A percentile compares a stretch with the other conserved stretches of the same genome.
phyloP scores from a whole-genome alignment of 108 stramenopile species.

The Poteriospumella lacustris region DNA sequence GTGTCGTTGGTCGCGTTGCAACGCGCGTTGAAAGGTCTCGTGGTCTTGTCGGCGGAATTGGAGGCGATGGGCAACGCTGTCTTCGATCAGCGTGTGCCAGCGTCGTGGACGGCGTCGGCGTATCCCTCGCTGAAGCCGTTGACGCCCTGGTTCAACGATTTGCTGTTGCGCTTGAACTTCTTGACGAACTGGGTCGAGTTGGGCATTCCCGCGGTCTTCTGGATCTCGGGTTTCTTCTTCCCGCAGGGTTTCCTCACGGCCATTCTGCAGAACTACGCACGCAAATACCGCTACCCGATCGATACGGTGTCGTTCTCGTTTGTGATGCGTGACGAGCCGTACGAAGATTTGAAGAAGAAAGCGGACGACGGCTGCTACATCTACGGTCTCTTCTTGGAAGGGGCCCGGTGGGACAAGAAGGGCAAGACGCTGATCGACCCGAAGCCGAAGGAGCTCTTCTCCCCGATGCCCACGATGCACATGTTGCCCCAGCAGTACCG shows the following conservation, averaged over 20 bases:
- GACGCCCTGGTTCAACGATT: constrained; percentile 55
- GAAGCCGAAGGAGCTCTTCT: constrained; percentile 58
- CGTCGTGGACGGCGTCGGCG: constrained; percentile 46
- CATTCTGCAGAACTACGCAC: constrained; percentile 59
- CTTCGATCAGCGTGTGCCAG: constrained; percentile 52
- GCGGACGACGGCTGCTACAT: constrained; percentile 52
- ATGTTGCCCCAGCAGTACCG: constrained; percentile 49
- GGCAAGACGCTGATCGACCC: constrained; percentile 51
- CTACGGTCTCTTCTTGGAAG: constrained; percentile 29
- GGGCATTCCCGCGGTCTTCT: constrained; percentile 55
- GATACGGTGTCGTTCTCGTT: constrained; percentile 56
- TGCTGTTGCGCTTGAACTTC: constrained; percentile 51
- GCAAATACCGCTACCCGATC: constrained; percentile 53
- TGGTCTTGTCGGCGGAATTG: constrained; percentile 57
- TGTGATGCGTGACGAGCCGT: constrained; percentile 32
- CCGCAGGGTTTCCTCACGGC: constrained; percentile 66
- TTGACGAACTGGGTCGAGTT: constrained; percentile 54
- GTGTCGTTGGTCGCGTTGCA: constrained; percentile 46
- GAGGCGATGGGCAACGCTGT: constrained; percentile 58
- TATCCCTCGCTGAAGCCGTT: constrained; percentile 63
- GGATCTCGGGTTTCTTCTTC: constrained; percentile 68
- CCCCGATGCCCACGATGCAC: constrained; percentile 58
- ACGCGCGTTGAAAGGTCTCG: constrained; percentile 59
- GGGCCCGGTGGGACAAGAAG: constrained; percentile 56
- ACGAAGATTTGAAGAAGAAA: constrained; percentile 34